phyloP scores from a whole-genome alignment of 2,329 filamentous ascomycete genomes.

The Ophiostoma triangulosporum region DNA sequence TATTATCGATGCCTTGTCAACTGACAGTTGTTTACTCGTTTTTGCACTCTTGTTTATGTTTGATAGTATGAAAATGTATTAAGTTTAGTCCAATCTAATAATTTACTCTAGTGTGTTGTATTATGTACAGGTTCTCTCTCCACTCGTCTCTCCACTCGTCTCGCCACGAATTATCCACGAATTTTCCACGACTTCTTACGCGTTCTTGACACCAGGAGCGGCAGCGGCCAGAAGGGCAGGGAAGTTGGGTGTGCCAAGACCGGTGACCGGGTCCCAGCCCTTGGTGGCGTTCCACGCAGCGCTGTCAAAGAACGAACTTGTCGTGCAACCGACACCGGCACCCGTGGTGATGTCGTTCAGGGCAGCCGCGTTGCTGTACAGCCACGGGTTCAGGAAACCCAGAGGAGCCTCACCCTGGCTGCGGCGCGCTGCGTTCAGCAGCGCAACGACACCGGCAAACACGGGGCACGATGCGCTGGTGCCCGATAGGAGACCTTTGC shows the following conservation, averaged over 20 bases:
- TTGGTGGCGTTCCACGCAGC: constrained; percentile 20
- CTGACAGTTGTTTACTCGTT: not conserved
- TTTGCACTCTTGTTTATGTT: not conserved
- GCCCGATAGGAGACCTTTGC: constrained; percentile 14
- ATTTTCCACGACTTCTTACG: not conserved
- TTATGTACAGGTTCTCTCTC: not conserved
- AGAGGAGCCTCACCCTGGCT: constrained; percentile 23
- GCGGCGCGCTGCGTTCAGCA: constrained; percentile 30
- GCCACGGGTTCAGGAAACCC: constrained; percentile 31
- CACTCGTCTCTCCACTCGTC: not conserved
- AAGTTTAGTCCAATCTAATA: not conserved
- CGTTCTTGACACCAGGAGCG: constrained; percentile 9
- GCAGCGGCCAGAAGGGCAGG: constrained; percentile 8
- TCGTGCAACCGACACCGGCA: constrained; percentile 15
- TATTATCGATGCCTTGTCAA: not conserved
- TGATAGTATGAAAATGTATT: not conserved
- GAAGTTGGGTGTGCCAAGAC: constrained; percentile 18
- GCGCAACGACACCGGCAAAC: constrained; percentile 28
- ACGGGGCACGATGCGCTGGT: constrained; percentile 27
- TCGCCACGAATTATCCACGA: not conserved
- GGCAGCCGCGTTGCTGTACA: constrained; percentile 20
- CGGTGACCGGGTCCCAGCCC: constrained; percentile 23
- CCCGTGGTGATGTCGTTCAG: constrained; percentile 19
- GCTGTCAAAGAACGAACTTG: constrained; percentile 8
- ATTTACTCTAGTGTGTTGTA: not conserved